A percentile compares a stretch with the other conserved stretches of the same genome.
phyloP scores from a whole-genome alignment of 2,329 filamentous ascomycete genomes.

The Colletotrichum ledebouriae region DNA sequence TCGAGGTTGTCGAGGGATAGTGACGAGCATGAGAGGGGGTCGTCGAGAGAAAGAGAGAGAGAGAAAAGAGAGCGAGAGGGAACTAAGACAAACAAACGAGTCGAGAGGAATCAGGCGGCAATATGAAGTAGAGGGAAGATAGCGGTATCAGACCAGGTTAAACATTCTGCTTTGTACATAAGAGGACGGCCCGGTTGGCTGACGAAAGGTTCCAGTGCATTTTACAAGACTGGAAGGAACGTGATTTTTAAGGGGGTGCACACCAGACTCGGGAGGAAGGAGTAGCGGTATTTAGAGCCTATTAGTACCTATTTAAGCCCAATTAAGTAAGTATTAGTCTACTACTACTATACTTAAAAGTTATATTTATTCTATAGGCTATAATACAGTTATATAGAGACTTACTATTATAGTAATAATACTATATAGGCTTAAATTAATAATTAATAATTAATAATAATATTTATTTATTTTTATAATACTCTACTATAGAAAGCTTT shows the following conservation, averaged over 20 bases:
- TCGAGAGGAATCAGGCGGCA: constrained; percentile 22
- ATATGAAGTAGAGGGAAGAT: constrained; percentile 28
- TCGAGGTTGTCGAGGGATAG: constrained; percentile 10
- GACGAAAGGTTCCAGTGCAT: constrained; percentile 21
- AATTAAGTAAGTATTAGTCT: too few relatives aligned
- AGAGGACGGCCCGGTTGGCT: constrained; percentile 23
- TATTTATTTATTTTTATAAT: too few relatives aligned
- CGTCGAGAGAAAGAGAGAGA: not conserved
- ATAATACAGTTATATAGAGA: too few relatives aligned
- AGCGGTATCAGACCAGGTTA: constrained; percentile 31
- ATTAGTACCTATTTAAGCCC: too few relatives aligned
- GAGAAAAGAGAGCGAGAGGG: not conserved
- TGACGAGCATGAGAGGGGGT: not conserved
- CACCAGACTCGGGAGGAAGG: constrained; percentile 5
- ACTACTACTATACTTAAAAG: too few relatives aligned
- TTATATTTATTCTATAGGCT: too few relatives aligned
- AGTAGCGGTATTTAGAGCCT: too few relatives aligned
- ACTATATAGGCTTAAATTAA: too few relatives aligned
- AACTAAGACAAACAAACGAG: constrained; percentile 23
- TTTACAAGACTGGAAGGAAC: constrained; percentile 4
- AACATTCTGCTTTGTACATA: constrained; percentile 37
- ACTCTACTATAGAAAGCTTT: too few relatives aligned
- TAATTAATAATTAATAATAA: too few relatives aligned
- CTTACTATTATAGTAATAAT: too few relatives aligned
- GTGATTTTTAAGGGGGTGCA: constrained; percentile 17